These are phyloP conservation scores for Blastocystis sp. DNA, from an alignment of 352 stramenopile genomes.

Conservation along the genomic window DNA sequence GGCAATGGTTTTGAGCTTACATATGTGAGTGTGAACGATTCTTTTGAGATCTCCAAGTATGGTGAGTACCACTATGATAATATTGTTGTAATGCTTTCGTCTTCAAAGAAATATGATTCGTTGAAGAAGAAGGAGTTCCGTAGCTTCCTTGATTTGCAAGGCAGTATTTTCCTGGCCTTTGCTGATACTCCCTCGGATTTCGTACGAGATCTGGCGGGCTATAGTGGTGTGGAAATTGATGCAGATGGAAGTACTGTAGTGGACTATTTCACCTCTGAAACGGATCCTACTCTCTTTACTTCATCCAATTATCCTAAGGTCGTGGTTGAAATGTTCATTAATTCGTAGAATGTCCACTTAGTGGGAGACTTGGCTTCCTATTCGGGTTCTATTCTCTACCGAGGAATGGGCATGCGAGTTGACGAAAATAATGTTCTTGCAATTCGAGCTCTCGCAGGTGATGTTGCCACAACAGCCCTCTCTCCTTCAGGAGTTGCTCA, in stretches of 20 bases:
- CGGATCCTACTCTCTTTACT: conserved; percentile 79
- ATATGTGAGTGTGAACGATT: conserved; percentile 1
- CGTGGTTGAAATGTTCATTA: conserved; percentile 74
- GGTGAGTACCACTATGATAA: conserved; percentile 83
- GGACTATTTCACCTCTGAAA: conserved; percentile 81
- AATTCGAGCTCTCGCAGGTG: conserved; percentile 79
- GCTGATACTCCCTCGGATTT: conserved; percentile 78
- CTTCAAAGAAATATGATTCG: conserved; percentile 75
- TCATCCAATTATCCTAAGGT: conserved; percentile 77
- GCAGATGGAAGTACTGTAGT: conserved; percentile 82
- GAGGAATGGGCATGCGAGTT: conserved; percentile 79
- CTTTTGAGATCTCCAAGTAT: conserved; percentile 76
- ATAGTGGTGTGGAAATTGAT: conserved; percentile 83
- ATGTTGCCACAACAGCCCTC: conserved; percentile 73
- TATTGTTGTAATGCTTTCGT: conserved; percentile 79
- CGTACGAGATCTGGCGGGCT: conserved; percentile 80
- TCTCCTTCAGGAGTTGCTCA: neutral
- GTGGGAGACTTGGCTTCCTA: conserved; percentile 8
- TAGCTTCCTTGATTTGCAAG: conserved; percentile 80
- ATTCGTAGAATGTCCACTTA: conserved; percentile 70
- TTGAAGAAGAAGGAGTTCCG: conserved; percentile 72
- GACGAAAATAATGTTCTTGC: conserved; percentile 76
- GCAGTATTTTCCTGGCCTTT: conserved; percentile 77
- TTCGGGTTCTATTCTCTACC: conserved; percentile 74
- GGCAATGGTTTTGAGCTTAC: conserved; percentile 14